Evolutionary conservation across 1,139 yeast genomes (phyloP), one percentile per base, ranked within the genome.

Genomic region (Pichia sp.): DNA sequence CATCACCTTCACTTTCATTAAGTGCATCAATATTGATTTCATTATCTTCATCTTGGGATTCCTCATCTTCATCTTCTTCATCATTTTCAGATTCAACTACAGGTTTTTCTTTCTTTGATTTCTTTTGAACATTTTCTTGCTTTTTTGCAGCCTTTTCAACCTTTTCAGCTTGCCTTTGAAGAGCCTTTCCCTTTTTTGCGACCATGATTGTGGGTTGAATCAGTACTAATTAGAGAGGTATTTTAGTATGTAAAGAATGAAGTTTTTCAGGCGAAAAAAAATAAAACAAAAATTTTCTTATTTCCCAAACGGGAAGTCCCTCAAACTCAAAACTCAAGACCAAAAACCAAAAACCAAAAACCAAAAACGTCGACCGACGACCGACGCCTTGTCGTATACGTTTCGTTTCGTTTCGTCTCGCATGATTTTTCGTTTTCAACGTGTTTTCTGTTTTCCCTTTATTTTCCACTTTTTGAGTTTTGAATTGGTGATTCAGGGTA

Each of bases 1-100:
- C 72, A n/a, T 70, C 75, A 34, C 58, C 63, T 28, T 68, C 71
- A 66, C 81, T 79, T 58, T 80, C 82, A 42, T 84, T 85, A 58
- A 83, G 71, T 60, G 70, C 77, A 53, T 80, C 82, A 47, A 80
- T 69, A 58, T 83, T 84, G 48, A 78, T 66, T 49, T 65, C 74
- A 1, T 67, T 72, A 29, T 66, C 61, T 6, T 53, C 52, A 14
- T 57, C 39, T 27, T 46, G 34, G 5, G 45, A 42, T 18, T 46
- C 42, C 9, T 30, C 51, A n/a, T 42, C 44, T 33, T 59, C 65
- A 4, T 27, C 41, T 2, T 44, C 38, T 50, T 39, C 46, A 33
- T 18, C 22, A 27, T 29, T 33, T 28, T 25, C 28, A 27, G 46
- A 25, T n/a, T 41, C 28, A 30, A 31, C 27, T 43, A 60, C 66